Evolutionary conservation across 345 rosid species (phyloP).

Genomic region (Gossypium herbaceum): DNA sequence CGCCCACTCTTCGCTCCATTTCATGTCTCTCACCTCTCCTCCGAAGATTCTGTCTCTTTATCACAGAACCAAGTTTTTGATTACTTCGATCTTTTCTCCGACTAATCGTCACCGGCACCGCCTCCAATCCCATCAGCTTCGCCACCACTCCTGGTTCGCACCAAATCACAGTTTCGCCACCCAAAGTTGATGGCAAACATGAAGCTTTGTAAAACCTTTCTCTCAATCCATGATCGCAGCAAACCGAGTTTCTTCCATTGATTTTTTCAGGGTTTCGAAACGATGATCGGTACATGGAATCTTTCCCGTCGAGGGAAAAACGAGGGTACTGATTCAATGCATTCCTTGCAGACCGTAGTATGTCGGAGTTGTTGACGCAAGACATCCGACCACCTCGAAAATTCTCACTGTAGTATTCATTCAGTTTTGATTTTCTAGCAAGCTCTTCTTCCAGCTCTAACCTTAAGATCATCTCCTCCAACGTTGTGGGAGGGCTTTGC

Average conservation of each 20-base stretch:
- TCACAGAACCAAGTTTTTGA: slow-evolving; percentile 27
- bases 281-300: slow-evolving; percentile 84
- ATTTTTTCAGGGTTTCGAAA: slow-evolving; percentile 36
- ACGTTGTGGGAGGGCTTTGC: slow-evolving; percentile 34
- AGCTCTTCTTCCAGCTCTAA: slow-evolving; percentile 75
- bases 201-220: slow-evolving; percentile 12
- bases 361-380: slow-evolving; percentile 75
- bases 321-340: slow-evolving; percentile 92
- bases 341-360: slow-evolving; percentile 70
- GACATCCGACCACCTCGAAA: slow-evolving; percentile 49
- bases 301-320: slow-evolving; percentile 86
- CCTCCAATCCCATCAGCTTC: slow-evolving; percentile 85
- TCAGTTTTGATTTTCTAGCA: slow-evolving; percentile 45
- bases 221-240: slow-evolving; percentile 30
- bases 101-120: slow-evolving; percentile 56
- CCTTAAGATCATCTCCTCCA: slow-evolving; percentile 84
- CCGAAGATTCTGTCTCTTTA: slow-evolving; percentile 47
- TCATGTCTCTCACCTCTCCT: slow-evolving; percentile 44
- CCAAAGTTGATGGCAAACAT: slow-evolving; percentile 36
- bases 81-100: slow-evolving; percentile 13
- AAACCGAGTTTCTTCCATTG: slow-evolving; percentile 35
- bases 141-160: slow-evolving; percentile 91
- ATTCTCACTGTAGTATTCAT: slow-evolving; percentile 18
- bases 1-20: slow-evolving; percentile 26
- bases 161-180: slow-evolving; percentile 72